Conservation (phyloP, 2,329 filamentous ascomycete genomes). For the Fusarium avenaceum region DNA sequence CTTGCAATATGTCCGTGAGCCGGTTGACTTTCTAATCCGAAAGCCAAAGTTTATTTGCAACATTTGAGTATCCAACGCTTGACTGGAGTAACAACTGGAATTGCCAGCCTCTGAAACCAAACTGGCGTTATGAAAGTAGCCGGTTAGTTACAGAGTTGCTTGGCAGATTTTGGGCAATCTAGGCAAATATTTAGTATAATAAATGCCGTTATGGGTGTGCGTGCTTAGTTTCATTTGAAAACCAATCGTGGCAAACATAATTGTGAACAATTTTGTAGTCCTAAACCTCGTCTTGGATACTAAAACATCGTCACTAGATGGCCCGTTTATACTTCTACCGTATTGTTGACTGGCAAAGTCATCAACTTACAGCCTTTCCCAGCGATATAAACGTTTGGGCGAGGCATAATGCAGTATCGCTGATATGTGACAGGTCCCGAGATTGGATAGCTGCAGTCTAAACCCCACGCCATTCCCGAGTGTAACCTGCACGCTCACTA, state of each 20-base stretch:
- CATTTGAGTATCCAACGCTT: too few species aligned
- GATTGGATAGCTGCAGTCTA: slow-evolving; percentile 18
- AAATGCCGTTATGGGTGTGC: background rate
- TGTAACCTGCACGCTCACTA: slow-evolving; percentile 28
- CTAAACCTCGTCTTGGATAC: too few species aligned
- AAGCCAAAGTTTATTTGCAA: background rate
- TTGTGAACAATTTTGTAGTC: background rate
- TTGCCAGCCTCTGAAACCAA: too few species aligned
- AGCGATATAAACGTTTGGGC: background rate
- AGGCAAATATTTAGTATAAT: background rate
- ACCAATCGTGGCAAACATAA: background rate
- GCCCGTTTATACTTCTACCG: background rate
- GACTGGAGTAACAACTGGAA: too few species aligned
- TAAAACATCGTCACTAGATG: background rate
- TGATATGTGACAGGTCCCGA: slow-evolving; percentile 15
- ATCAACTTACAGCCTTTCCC: too few species aligned
- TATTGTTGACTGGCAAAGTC: background rate
- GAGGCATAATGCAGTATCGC: background rate
- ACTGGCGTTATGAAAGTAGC: too few species aligned
- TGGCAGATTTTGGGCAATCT: too few species aligned
- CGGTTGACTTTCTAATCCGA: background rate
- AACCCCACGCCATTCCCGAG: slow-evolving; percentile 36
- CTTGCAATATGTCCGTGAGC: background rate
- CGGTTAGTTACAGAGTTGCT: too few species aligned
- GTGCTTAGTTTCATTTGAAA: background rate